Evolutionary conservation across 2,329 filamentous ascomycete species (phyloP).

Genomic region (Sporothrix phasma): DNA sequence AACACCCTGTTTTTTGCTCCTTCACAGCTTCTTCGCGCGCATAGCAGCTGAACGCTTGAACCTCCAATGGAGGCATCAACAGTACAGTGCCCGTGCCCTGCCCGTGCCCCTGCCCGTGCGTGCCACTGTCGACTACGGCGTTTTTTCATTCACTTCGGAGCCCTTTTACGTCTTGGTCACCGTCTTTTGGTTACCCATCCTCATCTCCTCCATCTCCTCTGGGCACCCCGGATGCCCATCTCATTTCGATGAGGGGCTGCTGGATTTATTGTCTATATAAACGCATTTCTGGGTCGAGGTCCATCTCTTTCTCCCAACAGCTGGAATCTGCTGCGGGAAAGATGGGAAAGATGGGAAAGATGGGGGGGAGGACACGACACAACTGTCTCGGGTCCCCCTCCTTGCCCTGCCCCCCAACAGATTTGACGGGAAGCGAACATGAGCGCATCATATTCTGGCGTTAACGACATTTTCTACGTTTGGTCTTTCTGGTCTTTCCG

Average conservation of each 20-base stretch:
- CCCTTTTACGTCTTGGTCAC: not conserved
- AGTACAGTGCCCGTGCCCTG: too few species aligned
- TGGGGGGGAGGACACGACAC: not conserved
- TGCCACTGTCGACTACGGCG: not conserved
- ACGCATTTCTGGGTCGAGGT: not conserved
- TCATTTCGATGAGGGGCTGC: not conserved
- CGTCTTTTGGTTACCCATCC: not conserved
- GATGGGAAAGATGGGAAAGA: too few species aligned
- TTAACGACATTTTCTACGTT: conserved; percentile 3
- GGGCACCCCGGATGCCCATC: not conserved
- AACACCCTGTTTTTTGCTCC: not conserved
- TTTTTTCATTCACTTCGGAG: not conserved
- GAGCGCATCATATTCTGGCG: conserved; percentile 12
- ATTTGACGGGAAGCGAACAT: not conserved
- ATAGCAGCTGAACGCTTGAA: conserved; percentile 14
- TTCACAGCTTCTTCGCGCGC: conserved; percentile 16
- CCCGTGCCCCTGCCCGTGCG: too few species aligned
- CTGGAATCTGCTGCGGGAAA: too few species aligned
- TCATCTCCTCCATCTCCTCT: not conserved
- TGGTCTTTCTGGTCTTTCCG: not conserved
- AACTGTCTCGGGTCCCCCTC: not conserved
- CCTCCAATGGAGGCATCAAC: not conserved
- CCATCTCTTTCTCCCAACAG: not conserved
- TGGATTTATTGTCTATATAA: not conserved
- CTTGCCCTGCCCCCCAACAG: not conserved